A percentile compares a stretch with the other conserved stretches of the same genome.
These are phyloP conservation scores for Tricholoma saponaceum DNA, from an alignment of 768 basidiomycete genomes.

Conservation along the genomic window DNA sequence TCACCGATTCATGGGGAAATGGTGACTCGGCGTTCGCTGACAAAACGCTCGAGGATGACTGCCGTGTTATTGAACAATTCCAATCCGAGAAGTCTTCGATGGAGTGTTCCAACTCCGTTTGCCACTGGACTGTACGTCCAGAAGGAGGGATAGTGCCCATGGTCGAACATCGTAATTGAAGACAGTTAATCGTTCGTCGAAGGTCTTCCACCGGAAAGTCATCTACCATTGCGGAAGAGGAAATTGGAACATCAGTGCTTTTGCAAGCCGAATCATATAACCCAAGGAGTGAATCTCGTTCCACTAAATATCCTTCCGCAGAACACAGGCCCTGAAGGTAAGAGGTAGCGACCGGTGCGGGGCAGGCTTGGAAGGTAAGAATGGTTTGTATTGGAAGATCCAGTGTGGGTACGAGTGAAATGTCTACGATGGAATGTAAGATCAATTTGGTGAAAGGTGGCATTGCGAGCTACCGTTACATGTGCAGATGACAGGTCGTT, in stretches of 20 bases:
- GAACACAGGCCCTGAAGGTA: conserved; percentile 66
- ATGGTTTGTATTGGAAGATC: conserved; percentile 77
- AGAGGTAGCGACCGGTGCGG: conserved; percentile 48
- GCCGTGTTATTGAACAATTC: conserved; percentile 2
- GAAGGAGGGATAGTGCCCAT: conserved; percentile 14
- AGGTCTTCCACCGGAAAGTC: conserved; percentile 48
- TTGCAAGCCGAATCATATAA: conserved; percentile 38
- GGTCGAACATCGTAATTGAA: conserved; percentile 48
- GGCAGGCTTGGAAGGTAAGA: conserved; percentile 62
- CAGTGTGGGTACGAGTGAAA: conserved; percentile 60
- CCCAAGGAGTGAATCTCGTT: conserved; percentile 35
- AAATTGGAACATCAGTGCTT: conserved; percentile 29
- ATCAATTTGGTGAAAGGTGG: conserved; percentile 2
- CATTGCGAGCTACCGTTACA: conserved; percentile 73
- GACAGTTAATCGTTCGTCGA: conserved; percentile 54
- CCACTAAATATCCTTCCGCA: conserved; percentile 48
- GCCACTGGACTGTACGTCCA: conserved; percentile 6
- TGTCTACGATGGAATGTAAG: conserved; percentile 43
- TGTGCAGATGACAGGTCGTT: conserved; percentile 88
- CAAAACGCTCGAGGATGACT: not conserved
- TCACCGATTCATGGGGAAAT: conserved; percentile 4
- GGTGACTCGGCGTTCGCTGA: conserved; percentile 4
- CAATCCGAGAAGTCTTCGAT: conserved; percentile 11
- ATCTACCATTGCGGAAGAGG: conserved; percentile 15
- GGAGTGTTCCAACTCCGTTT: not conserved